Evolutionary conservation across 139 green algal species (phyloP).

Genomic region (Ettlia oleoabundans): DNA sequence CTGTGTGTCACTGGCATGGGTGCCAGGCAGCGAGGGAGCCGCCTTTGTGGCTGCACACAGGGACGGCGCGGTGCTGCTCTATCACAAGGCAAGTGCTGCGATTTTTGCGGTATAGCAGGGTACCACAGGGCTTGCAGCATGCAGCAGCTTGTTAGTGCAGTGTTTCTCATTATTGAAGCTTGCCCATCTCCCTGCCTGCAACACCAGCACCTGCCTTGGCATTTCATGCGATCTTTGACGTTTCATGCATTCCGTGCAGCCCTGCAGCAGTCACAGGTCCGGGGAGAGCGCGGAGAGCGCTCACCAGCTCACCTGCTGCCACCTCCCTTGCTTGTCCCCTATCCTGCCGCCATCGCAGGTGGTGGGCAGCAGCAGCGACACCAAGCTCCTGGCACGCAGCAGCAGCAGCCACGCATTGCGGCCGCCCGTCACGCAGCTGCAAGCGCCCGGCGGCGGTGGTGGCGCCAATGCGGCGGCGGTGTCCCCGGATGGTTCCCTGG

Average conservation of each 20-base stretch:
- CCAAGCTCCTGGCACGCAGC: constrained; percentile 46
- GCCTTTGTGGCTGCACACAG: constrained; percentile 66
- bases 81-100: constrained; percentile 9
- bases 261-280: no score
- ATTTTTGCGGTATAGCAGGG: not conserved
- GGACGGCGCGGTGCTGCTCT: constrained; percentile 59
- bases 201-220: no score
- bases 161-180: no score
- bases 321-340: not conserved
- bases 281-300: no score
- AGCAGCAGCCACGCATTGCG: constrained; percentile 33
- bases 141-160: not conserved
- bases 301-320: no score
- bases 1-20: constrained; percentile 65
- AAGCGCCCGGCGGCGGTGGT: constrained; percentile 31
- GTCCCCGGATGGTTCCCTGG: constrained; percentile 72
- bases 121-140: not conserved
- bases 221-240: no score
- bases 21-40: constrained; percentile 47
- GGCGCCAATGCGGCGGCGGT: constrained; percentile 75
- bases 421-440: constrained; percentile 10
- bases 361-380: constrained; percentile 56
- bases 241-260: no score
- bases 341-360: not conserved
- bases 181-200: no score